Evolutionary conservation across 495 filamentous ascomycete species (phyloP), one percentile per base, ranked within the genome.

Genomic region (Xylaria palmicola): DNA sequence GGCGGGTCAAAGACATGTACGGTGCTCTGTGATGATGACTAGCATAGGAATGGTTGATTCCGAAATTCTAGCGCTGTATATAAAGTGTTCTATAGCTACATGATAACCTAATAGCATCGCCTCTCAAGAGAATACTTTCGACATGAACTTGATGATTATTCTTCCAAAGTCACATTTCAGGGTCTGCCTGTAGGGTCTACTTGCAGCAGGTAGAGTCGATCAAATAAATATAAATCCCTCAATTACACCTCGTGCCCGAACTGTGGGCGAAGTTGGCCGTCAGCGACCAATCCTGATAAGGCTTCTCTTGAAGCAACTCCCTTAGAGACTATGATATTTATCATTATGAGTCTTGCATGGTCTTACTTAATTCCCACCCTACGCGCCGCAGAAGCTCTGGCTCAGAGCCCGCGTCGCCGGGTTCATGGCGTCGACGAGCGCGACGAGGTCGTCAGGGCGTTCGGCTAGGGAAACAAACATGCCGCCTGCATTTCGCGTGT

Each of bases 401-500:
- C 65, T 68, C 50, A 43, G 51, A 15, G 43, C 34, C 15, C 62
- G 59, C 24, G 54, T 60, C 3, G 30, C 54, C 10, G 61, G 56
- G 24, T 71, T 67, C 64, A 71, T 66, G 3, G 17, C 20, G 15
- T 56, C 48, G 20, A 71, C 55, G 19, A 73, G 56, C 2, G 22
- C 3, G 9, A 64, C 62, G 15, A 73, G 71, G 44, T 73, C 71
- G n/a, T 52, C 47, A 0, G 68, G 68, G 17, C 68, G 64, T 54
- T 71, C 68, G 37, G 66, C 66, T 27, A 73, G 19, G 29, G 68
- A 56, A 41, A 71, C 55, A n/a, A 73, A 71, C 70, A 73, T 70
- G 27, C 67, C 70, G 20, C 68, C 68, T 70, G 36, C 6, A 26
- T 24, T 27, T 52, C 13, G 19, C 2, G 12, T 41, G 17, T 8